Conservation (phyloP, 208 protist genomes). For the Trypanosoma theileri region DNA sequence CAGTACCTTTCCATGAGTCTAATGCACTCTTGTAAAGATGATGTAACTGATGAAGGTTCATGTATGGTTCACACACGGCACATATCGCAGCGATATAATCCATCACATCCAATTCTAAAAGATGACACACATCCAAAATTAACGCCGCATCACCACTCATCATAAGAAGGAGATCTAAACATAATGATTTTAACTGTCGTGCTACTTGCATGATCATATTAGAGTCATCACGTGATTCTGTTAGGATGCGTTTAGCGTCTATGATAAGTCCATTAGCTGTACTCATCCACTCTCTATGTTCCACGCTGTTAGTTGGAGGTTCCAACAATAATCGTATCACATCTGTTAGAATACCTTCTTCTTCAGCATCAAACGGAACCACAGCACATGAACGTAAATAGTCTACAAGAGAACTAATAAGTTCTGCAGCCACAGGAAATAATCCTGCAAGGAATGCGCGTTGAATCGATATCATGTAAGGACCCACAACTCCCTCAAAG, state of each 20-base stretch:
- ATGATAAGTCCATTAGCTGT: conserved; percentile 53
- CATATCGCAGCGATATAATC: conserved; percentile 72
- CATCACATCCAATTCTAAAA: conserved; percentile 43
- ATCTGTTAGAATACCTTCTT: conserved; percentile 58
- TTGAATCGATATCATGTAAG: conserved; percentile 57
- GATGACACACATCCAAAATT: conserved; percentile 49
- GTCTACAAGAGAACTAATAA: conserved; percentile 54
- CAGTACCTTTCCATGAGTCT: conserved; percentile 28
- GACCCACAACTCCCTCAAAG: conserved; percentile 40
- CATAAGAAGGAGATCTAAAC: conserved; percentile 64
- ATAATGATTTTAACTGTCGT: conserved; percentile 51
- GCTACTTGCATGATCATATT: conserved; percentile 20
- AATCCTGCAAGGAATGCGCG: conserved; percentile 57
- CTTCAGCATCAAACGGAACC: conserved; percentile 51
- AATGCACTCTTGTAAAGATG: conserved; percentile 22
- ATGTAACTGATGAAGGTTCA: conserved; percentile 47
- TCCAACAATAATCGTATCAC: conserved; percentile 54
- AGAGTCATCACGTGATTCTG: neutral
- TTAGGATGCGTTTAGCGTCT: conserved; percentile 50
- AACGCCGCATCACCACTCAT: conserved; percentile 60
- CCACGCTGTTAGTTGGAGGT: conserved; percentile 6
- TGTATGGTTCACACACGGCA: conserved; percentile 61
- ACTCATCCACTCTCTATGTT: conserved; percentile 38
- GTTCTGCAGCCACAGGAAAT: conserved; percentile 44
- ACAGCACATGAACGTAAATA: conserved; percentile 37